Conservation (phyloP, 2,329 filamentous ascomycete genomes). For the Phialophora tarda region DNA sequence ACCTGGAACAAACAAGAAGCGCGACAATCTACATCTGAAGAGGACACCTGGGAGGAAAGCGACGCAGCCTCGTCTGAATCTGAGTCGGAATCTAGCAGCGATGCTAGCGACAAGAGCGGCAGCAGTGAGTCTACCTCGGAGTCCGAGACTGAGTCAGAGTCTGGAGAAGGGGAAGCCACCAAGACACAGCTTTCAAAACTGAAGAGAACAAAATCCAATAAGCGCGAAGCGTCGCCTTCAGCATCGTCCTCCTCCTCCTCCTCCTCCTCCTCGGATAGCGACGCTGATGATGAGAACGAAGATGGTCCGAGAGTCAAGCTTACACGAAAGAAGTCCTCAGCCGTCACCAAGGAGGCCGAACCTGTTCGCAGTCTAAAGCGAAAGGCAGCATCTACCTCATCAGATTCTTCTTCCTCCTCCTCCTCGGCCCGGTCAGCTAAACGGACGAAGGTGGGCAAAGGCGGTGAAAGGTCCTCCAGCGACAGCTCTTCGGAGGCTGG, state of each 20-base stretch:
- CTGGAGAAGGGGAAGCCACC: constrained; percentile 48
- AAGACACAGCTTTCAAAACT: constrained; percentile 43
- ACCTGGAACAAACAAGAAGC: constrained; percentile 15
- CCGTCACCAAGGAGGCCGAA: constrained; percentile 55
- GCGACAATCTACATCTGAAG: constrained; percentile 6
- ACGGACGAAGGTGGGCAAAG: constrained; percentile 22
- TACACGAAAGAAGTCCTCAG: constrained; percentile 42
- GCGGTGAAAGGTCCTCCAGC: constrained; percentile 35
- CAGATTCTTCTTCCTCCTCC: constrained; percentile 46
- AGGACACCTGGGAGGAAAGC: constrained; percentile 24
- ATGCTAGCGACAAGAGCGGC: constrained; percentile 40
- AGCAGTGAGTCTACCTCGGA: constrained; percentile 42
- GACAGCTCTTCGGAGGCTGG: constrained; percentile 43
- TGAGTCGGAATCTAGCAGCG: constrained; percentile 33
- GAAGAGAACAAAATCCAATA: constrained; percentile 43
- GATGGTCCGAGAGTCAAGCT: constrained; percentile 38
- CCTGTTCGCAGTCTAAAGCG: constrained; percentile 57
- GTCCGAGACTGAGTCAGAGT: constrained; percentile 7
- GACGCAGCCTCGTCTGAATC: constrained; percentile 21
- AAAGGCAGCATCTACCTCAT: constrained; percentile 59
- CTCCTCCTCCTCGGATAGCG: constrained; percentile 53
- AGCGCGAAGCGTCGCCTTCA: constrained; percentile 35
- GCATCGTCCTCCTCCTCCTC: constrained; percentile 44
- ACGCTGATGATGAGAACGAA: constrained; percentile 59
- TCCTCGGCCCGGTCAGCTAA: constrained; percentile 43